phyloP scores from a whole-genome alignment of 2,329 filamentous ascomycete genomes.

The Colletotrichum cordylinicola region DNA sequence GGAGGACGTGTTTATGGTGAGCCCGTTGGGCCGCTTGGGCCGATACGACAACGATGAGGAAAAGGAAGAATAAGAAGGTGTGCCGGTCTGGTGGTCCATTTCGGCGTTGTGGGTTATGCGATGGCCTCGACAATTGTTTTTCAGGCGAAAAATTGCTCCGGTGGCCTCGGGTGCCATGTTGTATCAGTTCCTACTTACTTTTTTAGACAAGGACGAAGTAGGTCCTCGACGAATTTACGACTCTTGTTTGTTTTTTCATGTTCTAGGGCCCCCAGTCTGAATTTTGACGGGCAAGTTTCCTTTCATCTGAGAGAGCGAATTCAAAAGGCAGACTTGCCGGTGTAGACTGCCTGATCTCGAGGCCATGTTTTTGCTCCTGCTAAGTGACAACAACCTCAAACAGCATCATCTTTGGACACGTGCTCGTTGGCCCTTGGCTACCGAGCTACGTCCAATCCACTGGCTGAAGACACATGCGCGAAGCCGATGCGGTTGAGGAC shows the following conservation, averaged over 20 bases:
- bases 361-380: not conserved
- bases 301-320: not conserved
- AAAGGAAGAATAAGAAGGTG: not conserved
- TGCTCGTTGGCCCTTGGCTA: not conserved
- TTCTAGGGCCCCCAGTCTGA: not conserved
- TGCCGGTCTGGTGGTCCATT: not conserved
- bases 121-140: not conserved
- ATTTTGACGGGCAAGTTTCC: not conserved
- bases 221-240: not conserved
- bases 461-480: not conserved
- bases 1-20: constrained; percentile 20
- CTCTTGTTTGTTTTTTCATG: not conserved
- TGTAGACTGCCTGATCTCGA: not conserved
- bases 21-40: constrained; percentile 8
- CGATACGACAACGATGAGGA: constrained; percentile 10
- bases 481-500: not conserved
- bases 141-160: not conserved
- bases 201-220: not conserved
- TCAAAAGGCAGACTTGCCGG: not conserved
- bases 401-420: not conserved
- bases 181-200: not conserved
- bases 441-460: not conserved
- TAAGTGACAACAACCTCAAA: not conserved
- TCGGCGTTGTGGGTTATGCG: not conserved
- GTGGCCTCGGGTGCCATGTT: not conserved